Evolutionary conservation across 2,329 filamentous ascomycete species (phyloP).

Genomic region (Monilinia polystroma): DNA sequence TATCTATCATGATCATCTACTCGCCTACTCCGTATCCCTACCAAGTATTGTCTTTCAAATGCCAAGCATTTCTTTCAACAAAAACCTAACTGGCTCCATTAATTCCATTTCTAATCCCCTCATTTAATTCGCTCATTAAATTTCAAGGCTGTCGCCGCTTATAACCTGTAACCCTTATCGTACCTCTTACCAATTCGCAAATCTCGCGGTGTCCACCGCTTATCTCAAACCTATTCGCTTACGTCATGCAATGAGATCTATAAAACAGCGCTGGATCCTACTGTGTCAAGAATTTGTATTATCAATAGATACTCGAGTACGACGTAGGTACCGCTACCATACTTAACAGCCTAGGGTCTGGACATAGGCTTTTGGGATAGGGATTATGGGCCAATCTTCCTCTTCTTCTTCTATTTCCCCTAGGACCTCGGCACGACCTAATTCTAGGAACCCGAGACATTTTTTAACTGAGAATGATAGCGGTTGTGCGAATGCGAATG

Average conservation of each 20-base stretch:
- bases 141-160: conserved; percentile 6
- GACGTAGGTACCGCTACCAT: background rate
- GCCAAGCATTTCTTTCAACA: background rate
- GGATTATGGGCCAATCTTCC: conserved; percentile 21
- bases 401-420: conserved; percentile 7
- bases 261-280: conserved; percentile 20
- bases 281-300: conserved; percentile 12
- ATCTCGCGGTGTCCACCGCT: too few species aligned
- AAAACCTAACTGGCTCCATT: background rate
- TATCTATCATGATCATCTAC: too few species aligned
- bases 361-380: background rate
- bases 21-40: background rate
- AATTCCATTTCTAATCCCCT: background rate
- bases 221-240: background rate
- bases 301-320: conserved; percentile 13
- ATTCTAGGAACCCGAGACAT: too few species aligned
- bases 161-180: conserved; percentile 1
- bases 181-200: too few species aligned
- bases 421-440: background rate
- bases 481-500: background rate
- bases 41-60: too few species aligned
- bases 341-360: conserved; percentile 2
- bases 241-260: background rate
- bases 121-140: background rate
- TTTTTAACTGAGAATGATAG: too few species aligned